Percentiles rank a stretch among this genome's conserved stretches.
Evolutionary conservation across 345 rosid species (phyloP).

Genomic region (Aurinia saxatilis): DNA sequence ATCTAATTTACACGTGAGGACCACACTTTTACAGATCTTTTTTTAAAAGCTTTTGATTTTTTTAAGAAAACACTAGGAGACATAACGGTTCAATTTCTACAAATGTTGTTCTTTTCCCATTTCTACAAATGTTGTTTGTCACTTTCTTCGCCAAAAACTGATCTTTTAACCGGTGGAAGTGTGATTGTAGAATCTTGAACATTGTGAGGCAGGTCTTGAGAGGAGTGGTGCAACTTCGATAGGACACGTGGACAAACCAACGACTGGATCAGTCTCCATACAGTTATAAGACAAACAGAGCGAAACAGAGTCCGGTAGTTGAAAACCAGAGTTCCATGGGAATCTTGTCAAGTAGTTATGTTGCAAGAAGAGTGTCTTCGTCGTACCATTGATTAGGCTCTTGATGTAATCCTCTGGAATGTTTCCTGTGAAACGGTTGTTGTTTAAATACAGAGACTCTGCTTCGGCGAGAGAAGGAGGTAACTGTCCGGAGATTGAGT

Average conservation of each 20-base stretch:
- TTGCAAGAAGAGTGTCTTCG: conserved; percentile 59
- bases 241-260: conserved; percentile 53
- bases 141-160: conserved; percentile 4
- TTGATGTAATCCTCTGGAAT: conserved; percentile 58
- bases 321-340: conserved; percentile 34
- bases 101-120: not conserved
- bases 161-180: conserved; percentile 28
- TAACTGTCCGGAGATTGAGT: conserved; percentile 48
- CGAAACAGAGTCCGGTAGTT: conserved; percentile 49
- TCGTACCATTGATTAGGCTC: conserved; percentile 41
- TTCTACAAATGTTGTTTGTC: not conserved
- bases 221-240: conserved; percentile 42
- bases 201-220: conserved; percentile 56
- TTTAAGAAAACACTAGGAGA: conserved; percentile 19
- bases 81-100: conserved; percentile 24
- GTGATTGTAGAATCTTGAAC: conserved; percentile 40
- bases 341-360: conserved; percentile 62
- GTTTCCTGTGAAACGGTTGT: conserved; percentile 52
- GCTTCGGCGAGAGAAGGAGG: conserved; percentile 46
- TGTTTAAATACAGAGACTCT: conserved; percentile 62
- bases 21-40: conserved; percentile 20
- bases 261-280: conserved; percentile 43
- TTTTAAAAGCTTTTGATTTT: conserved; percentile 4
- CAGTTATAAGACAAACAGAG: conserved; percentile 82
- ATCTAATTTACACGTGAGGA: conserved; percentile 24